Percentiles rank a stretch among this genome's conserved stretches.
Evolutionary conservation across 306 rosid genomes (phyloP).

Genomic region (Chamaecrista fasciculata): DNA sequence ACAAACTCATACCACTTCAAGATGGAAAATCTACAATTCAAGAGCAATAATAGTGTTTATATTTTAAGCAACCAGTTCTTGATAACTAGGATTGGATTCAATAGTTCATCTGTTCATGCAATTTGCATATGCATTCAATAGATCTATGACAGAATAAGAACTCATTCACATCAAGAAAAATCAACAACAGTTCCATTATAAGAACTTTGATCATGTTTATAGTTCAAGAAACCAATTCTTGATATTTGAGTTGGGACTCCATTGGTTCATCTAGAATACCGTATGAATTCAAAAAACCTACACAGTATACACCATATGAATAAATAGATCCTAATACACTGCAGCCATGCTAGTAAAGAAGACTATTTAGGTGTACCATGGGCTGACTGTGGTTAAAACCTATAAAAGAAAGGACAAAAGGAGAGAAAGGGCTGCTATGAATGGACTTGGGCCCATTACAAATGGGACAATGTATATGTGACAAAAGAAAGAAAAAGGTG

Average conservation of each 20-base stretch:
- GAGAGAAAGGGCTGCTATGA: too few relatives aligned
- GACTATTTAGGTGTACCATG: slow-evolving; percentile 19
- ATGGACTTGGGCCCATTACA: too few relatives aligned
- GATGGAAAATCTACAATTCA: slow-evolving; percentile 13
- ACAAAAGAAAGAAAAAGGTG: too few relatives aligned
- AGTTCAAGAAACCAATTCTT: neutral
- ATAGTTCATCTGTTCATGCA: slow-evolving; percentile 27
- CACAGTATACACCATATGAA: slow-evolving; percentile 6
- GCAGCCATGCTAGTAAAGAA: slow-evolving; percentile 22
- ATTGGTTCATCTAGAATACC: neutral
- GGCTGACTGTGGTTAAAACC: too few relatives aligned
- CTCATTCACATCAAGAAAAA: slow-evolving; percentile 20
- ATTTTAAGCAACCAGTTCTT: slow-evolving; percentile 22
- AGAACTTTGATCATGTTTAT: neutral
- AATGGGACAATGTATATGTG: too few relatives aligned
- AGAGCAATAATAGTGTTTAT: slow-evolving; percentile 20
- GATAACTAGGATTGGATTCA: too few relatives aligned
- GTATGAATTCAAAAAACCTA: slow-evolving; percentile 15
- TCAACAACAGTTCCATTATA: neutral
- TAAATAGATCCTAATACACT: slow-evolving; percentile 11
- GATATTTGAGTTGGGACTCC: neutral
- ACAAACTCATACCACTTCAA: slow-evolving; percentile 16
- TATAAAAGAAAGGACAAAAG: too few relatives aligned
- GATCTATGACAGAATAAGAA: neutral
- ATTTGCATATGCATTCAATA: slow-evolving; percentile 7